Evolutionary conservation across 352 stramenopile species (phyloP).

Genomic region (Albugo candida): DNA sequence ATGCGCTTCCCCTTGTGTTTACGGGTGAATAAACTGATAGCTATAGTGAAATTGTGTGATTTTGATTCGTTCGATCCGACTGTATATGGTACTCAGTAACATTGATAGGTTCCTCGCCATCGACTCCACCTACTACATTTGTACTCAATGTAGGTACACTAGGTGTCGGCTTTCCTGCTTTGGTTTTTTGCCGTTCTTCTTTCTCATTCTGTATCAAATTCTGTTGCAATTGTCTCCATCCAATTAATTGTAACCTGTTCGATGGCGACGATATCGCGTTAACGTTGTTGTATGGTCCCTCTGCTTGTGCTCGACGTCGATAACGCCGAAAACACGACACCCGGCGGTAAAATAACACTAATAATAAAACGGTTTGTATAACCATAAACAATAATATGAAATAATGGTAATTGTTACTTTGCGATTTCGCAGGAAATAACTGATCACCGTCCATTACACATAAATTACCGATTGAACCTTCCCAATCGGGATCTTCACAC

Average conservation of each 20-base stretch:
- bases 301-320: slow-evolving; percentile 1
- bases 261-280: slow-evolving; percentile 42
- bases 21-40: no score
- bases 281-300: slow-evolving; percentile 59
- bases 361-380: slow-evolving; percentile 37
- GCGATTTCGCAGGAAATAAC: neutral
- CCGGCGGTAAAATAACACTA: slow-evolving; percentile 35
- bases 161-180: no score
- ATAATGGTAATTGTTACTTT: neutral
- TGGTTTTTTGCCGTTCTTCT: no score
- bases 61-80: no score
- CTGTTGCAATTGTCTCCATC: slow-evolving; percentile 30
- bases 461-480: slow-evolving; percentile 8
- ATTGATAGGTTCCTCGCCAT: no score
- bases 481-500: slow-evolving; percentile 33
- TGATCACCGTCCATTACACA: no score
- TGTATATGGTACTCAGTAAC: no score
- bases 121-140: no score
- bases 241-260: slow-evolving; percentile 39
- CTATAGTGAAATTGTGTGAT: no score
- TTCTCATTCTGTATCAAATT: slow-evolving; percentile 29
- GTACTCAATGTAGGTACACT: no score
- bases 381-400: slow-evolving; percentile 37
- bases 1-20: no score
- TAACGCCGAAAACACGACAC: slow-evolving; percentile 16